Evolutionary conservation across 1,284 basidiomycete species (phyloP), one percentile per base, ranked within the genome.

Genomic region (Fomitiporia mediterranea): DNA sequence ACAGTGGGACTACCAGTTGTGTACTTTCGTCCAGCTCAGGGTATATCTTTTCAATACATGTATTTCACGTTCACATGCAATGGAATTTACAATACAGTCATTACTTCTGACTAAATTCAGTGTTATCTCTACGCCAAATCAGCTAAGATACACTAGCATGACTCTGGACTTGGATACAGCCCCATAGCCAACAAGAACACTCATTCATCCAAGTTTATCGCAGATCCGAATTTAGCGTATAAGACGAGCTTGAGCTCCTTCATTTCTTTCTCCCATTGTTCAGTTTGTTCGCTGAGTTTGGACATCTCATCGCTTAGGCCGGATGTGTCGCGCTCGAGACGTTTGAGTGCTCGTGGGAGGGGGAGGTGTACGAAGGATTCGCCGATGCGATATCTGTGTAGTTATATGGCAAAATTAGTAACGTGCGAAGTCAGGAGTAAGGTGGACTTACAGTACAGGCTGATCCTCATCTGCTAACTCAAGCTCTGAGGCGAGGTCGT

Each of bases 211-310:
- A 95, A 79, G 69, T 95, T 98, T 73, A 98, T 98, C 55, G 94
- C 90, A 53, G 81, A 84, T 30, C 94, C 94, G 67, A 98, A 97
- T 72, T 94, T 95, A 38, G 90, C 91, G 67, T 97, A 97, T 64
- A 98, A 70, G 3, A 79, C 69, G 27, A 93, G 84, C 70, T 99
- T 98, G 52, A 98, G 80, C 59, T 84, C 81, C 66, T 91, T 89
- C 96, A 98, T 98, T 62, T 86, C 80, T 38, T 74, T 79, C 65
- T 94, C 88, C 67, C 89, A 94, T 35, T 86, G 81, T 38, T 86
- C 83, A 21, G 84, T 81, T 49, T 79, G 78, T 0, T 66, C 67
- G 21, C 82, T 72, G 17, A 94, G 69, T 3, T 68, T 68, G 1
- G 76, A 72, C 23, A 94, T 80, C 60, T 87, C 80, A 1, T 67